phyloP scores from a whole-genome alignment of 2,329 filamentous ascomycete species.

The Blastomyces silverae region DNA sequence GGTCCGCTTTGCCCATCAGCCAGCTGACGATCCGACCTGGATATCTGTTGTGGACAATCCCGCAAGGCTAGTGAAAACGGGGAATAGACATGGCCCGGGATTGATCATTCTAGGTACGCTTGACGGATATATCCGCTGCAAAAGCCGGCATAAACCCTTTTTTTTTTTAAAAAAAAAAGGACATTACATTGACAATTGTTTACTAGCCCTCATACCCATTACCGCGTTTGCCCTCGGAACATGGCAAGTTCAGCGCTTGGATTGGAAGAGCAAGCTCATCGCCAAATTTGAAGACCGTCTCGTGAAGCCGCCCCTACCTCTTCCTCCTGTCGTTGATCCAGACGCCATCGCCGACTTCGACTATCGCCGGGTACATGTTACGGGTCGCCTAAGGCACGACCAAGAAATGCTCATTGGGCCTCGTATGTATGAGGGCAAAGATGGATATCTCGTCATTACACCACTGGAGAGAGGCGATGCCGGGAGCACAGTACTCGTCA shows the following conservation, averaged over 20 bases:
- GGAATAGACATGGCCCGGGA: conserved; percentile 69
- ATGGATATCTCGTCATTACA: conserved; percentile 87
- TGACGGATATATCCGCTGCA: not conserved
- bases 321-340: conserved; percentile 77
- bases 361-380: conserved; percentile 73
- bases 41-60: conserved; percentile 82
- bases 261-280: conserved; percentile 89
- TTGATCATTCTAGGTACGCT: conserved; percentile 65
- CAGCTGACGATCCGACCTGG: conserved; percentile 71
- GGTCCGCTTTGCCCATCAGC: conserved; percentile 42
- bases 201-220: conserved; percentile 69
- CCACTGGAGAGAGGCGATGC: conserved; percentile 65
- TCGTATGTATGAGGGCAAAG: conserved; percentile 76
- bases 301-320: conserved; percentile 72
- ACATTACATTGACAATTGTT: no score
- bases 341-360: conserved; percentile 82
- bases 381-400: conserved; percentile 72
- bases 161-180: no score
- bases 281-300: conserved; percentile 89
- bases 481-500: conserved; percentile 69
- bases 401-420: conserved; percentile 95
- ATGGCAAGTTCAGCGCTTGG: conserved; percentile 90
- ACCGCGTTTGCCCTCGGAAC: conserved; percentile 85
- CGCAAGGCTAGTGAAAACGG: conserved; percentile 67
- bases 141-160: not conserved